A percentile compares a stretch with the other conserved stretches of the same genome.
phyloP scores from a whole-genome alignment of 2,329 filamentous ascomycete genomes.

The Nemania sp. region DNA sequence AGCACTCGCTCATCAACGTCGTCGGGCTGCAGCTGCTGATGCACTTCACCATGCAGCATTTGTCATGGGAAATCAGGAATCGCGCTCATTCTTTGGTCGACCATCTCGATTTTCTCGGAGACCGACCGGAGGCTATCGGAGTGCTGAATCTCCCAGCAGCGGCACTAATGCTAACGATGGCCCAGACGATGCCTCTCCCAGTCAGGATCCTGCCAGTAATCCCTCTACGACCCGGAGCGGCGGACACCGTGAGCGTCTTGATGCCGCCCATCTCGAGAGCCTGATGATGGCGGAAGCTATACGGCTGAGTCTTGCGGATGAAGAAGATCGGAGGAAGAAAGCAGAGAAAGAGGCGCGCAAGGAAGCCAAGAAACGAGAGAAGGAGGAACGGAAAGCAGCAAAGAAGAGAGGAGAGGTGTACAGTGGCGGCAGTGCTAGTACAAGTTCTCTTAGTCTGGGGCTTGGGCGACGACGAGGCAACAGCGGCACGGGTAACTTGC shows the following conservation, averaged over 20 bases:
- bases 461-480: slow-evolving; percentile 62
- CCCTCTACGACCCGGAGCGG: slow-evolving; percentile 36
- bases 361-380: slow-evolving; percentile 81
- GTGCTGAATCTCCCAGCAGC: slow-evolving; percentile 37
- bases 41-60: slow-evolving; percentile 95
- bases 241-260: slow-evolving; percentile 35
- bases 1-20: slow-evolving; percentile 80
- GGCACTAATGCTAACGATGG: slow-evolving; percentile 31
- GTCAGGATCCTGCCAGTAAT: slow-evolving; percentile 42
- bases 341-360: slow-evolving; percentile 80
- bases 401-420: slow-evolving; percentile 60
- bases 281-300: slow-evolving; percentile 99
- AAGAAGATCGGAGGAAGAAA: slow-evolving; percentile 88
- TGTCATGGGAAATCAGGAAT: slow-evolving; percentile 70
- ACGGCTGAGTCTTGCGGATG: slow-evolving; percentile 82
- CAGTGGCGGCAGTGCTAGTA: slow-evolving; percentile 55
- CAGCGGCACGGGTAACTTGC: slow-evolving; percentile 61
- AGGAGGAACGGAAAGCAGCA: slow-evolving; percentile 77
- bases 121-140: slow-evolving; percentile 45
- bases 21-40: slow-evolving; percentile 88
- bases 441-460: slow-evolving; percentile 66
- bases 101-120: slow-evolving; percentile 61
- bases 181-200: slow-evolving; percentile 33
- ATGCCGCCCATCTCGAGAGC: slow-evolving; percentile 76
- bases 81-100: slow-evolving; percentile 55